These are phyloP conservation scores for Xylariaceae sp. DNA, from an alignment of 2,329 filamentous ascomycete genomes.

Conservation along the genomic window DNA sequence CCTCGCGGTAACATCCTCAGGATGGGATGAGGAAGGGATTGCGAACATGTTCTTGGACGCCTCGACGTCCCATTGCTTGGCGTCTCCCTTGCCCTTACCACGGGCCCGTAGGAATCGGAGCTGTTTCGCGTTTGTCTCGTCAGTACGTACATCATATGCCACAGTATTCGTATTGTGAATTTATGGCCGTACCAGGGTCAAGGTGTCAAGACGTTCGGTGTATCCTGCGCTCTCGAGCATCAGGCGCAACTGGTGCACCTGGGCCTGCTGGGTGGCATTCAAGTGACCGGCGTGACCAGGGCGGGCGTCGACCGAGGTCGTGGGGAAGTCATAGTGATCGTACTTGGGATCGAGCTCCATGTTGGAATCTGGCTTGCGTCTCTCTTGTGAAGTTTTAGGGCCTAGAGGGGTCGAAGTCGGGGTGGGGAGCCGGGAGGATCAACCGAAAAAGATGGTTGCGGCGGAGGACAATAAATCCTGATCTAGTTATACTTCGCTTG, in stretches of 20 bases:
- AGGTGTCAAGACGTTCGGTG: slow-evolving; percentile 80
- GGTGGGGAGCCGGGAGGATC: background rate
- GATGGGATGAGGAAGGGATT: slow-evolving; percentile 14
- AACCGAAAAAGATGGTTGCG: background rate
- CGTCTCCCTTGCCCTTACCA: background rate
- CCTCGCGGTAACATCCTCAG: background rate
- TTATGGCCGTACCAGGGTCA: slow-evolving; percentile 81
- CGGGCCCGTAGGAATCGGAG: slow-evolving; percentile 87
- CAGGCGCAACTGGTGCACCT: slow-evolving; percentile 77
- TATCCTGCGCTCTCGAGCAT: slow-evolving; percentile 79
- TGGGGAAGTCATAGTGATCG: slow-evolving; percentile 92
- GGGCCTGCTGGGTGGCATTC: slow-evolving; percentile 79
- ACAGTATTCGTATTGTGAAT: no score
- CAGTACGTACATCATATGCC: no score
- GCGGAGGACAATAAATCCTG: background rate
- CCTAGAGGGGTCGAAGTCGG: slow-evolving; percentile 1
- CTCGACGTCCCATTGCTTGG: slow-evolving; percentile 77
- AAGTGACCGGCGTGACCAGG: slow-evolving; percentile 84
- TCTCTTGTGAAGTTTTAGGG: slow-evolving; percentile 23
- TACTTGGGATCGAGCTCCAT: slow-evolving; percentile 79
- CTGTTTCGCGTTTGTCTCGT: slow-evolving; percentile 35
- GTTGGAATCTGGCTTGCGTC: slow-evolving; percentile 24
- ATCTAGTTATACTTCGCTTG: slow-evolving; percentile 5
- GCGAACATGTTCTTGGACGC: slow-evolving; percentile 81
- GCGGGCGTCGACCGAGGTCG: slow-evolving; percentile 62